Conservation (phyloP, 2,329 filamentous ascomycete species). For the Escovopsis sp. region DNA sequence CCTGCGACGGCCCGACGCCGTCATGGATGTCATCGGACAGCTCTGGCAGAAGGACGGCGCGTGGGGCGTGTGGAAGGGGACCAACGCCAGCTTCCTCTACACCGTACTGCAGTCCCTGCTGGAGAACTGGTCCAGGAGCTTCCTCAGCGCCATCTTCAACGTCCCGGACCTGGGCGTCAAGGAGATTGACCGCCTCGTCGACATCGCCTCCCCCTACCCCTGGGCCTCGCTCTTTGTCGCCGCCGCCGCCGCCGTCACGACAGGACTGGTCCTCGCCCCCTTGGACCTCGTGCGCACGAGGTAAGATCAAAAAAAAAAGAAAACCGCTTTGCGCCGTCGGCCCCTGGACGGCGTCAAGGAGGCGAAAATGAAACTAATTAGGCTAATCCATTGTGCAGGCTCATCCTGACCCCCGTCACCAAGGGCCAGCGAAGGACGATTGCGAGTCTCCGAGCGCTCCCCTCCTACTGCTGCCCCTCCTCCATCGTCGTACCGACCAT, state of each 20-base stretch:
- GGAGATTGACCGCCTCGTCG: constrained; percentile 61
- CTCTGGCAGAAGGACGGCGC: constrained; percentile 81
- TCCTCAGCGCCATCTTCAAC: constrained; percentile 82
- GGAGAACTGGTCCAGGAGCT: constrained; percentile 82
- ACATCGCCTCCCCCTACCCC: constrained; percentile 64
- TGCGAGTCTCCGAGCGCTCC: constrained; percentile 61
- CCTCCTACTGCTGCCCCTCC: constrained; percentile 59
- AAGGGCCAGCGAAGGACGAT: constrained; percentile 64
- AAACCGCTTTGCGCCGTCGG: no score
- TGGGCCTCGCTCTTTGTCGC: constrained; percentile 66
- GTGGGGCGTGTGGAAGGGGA: constrained; percentile 88
- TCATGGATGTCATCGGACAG: constrained; percentile 75
- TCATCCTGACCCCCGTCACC: constrained; percentile 73
- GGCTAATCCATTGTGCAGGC: constrained; percentile 32
- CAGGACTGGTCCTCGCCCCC: constrained; percentile 70
- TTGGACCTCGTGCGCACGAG: constrained; percentile 78
- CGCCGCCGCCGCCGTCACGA: constrained; percentile 48
- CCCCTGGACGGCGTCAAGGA: not conserved
- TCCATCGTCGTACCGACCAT: constrained; percentile 69
- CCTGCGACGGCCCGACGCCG: constrained; percentile 61
- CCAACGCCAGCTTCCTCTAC: constrained; percentile 87
- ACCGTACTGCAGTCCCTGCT: constrained; percentile 71
- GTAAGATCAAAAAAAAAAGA: constrained; percentile 15
- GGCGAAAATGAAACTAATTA: not conserved
- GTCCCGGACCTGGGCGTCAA: constrained; percentile 69